A percentile compares a stretch with the other conserved stretches of the same genome.
These are phyloP conservation scores for Hygrophila difformis DNA, from an alignment of 257 asterid species.

Conservation along the genomic window DNA sequence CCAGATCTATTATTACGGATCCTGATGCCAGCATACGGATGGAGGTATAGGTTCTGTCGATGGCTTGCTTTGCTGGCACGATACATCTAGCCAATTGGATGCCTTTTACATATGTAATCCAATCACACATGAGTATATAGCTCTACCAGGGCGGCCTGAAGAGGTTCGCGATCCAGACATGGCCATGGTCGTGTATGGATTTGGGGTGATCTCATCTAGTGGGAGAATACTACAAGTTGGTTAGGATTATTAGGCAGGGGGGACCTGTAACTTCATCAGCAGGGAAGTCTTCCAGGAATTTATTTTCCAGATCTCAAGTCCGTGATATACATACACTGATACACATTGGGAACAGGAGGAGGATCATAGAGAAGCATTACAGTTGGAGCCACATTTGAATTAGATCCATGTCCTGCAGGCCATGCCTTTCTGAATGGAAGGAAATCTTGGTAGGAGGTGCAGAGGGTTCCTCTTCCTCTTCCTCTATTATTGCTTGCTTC, in stretches of 20 bases:
- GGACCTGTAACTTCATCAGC: no score
- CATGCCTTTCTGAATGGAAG: no score
- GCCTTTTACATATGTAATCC: conserved; percentile 33
- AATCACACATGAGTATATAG: conserved; percentile 23
- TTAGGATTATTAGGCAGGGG: conserved; percentile 7
- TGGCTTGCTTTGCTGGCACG: conserved; percentile 20
- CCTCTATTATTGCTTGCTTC: no score
- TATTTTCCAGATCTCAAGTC: no score
- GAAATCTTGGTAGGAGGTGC: no score
- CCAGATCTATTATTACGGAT: neutral
- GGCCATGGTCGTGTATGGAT: conserved; percentile 24
- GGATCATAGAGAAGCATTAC: no score
- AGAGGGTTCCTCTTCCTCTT: no score
- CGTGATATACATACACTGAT: no score
- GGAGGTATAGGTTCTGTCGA: conserved; percentile 18
- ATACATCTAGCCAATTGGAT: neutral
- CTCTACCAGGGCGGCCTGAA: conserved; percentile 16
- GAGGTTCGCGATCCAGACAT: conserved; percentile 4
- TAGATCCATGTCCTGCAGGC: no score
- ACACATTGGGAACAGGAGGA: no score
- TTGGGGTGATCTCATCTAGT: conserved; percentile 24
- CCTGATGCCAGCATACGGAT: neutral
- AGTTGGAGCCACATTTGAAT: no score
- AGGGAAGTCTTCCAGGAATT: no score
- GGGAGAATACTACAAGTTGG: conserved; percentile 21